These are phyloP conservation scores for Anastatica hierochuntica DNA, from an alignment of 345 rosid species.

Conservation along the genomic window DNA sequence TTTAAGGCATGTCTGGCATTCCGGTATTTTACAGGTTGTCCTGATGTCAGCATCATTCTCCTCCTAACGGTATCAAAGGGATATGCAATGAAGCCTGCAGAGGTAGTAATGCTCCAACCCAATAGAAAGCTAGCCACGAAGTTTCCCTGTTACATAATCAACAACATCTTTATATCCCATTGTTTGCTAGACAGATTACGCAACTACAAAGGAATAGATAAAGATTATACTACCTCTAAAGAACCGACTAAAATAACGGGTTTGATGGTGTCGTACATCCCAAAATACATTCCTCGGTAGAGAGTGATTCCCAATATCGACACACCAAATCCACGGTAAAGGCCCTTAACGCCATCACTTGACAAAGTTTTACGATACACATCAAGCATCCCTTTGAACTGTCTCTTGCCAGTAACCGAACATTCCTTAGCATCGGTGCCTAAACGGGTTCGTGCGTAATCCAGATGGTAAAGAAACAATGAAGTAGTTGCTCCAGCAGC, in stretches of 20 bases:
- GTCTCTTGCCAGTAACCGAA: conserved; percentile 46
- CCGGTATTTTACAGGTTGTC: conserved; percentile 58
- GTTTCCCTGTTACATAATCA: conserved; percentile 49
- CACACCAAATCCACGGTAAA: conserved; percentile 84
- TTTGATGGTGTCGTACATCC: conserved; percentile 83
- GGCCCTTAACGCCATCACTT: conserved; percentile 62
- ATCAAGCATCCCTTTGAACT: conserved; percentile 73
- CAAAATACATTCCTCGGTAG: conserved; percentile 91
- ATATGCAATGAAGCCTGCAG: conserved; percentile 82
- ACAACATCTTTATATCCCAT: not conserved
- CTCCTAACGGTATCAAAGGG: conserved; percentile 84
- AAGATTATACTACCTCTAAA: conserved; percentile 43
- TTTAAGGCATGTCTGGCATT: conserved; percentile 45
- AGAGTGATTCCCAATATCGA: conserved; percentile 87
- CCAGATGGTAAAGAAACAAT: conserved; percentile 74
- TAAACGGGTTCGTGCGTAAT: conserved; percentile 76
- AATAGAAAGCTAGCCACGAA: conserved; percentile 80
- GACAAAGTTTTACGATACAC: conserved; percentile 68
- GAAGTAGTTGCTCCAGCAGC: conserved; percentile 96
- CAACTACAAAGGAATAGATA: not conserved
- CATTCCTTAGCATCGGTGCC: conserved; percentile 71
- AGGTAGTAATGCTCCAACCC: conserved; percentile 87
- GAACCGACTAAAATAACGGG: conserved; percentile 80
- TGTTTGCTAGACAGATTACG: not conserved
- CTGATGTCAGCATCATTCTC: conserved; percentile 97